A percentile compares a stretch with the other conserved stretches of the same genome.
Evolutionary conservation across 169 alveolate species (phyloP).

Genomic region (Cryptosporidium andersoni): DNA sequence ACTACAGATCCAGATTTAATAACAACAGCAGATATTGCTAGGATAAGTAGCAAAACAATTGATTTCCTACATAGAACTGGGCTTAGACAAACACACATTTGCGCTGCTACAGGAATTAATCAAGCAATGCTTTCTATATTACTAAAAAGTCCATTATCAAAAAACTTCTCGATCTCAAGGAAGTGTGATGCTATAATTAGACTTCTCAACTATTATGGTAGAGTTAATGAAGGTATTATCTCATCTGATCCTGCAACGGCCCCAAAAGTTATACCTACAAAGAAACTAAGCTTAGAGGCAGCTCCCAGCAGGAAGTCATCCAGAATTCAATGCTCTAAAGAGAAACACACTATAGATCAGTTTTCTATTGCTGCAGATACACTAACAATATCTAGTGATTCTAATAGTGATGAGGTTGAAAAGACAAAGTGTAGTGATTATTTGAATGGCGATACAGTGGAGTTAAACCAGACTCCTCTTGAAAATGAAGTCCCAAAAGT

Average conservation of each 20-base stretch:
- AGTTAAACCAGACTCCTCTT: neutral
- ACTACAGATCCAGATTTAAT: constrained; percentile 19
- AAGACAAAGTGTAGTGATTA: neutral
- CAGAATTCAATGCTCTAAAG: neutral
- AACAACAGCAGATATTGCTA: constrained; percentile 29
- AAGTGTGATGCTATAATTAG: constrained; percentile 34
- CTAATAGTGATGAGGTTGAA: too few species aligned
- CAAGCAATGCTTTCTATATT: constrained; percentile 47
- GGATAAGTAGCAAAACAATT: constrained; percentile 51
- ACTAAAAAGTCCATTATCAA: constrained; percentile 40
- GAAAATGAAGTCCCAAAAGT: too few species aligned
- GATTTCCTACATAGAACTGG: constrained; percentile 62
- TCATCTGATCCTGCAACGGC: constrained; percentile 67
- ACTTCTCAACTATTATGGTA: constrained; percentile 48
- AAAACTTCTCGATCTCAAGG: constrained; percentile 36
- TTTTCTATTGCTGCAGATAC: too few species aligned
- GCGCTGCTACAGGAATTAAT: constrained; percentile 65
- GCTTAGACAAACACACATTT: constrained; percentile 56
- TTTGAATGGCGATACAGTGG: neutral
- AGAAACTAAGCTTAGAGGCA: constrained; percentile 12
- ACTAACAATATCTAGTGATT: too few species aligned
- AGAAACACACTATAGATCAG: too few species aligned
- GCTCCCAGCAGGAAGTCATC: constrained; percentile 9
- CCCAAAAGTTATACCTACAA: constrained; percentile 28
- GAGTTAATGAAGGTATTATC: constrained; percentile 30